Evolutionary conservation across 140 eudicot genomes (phyloP).

Genomic region (Stevia rebaudiana): DNA sequence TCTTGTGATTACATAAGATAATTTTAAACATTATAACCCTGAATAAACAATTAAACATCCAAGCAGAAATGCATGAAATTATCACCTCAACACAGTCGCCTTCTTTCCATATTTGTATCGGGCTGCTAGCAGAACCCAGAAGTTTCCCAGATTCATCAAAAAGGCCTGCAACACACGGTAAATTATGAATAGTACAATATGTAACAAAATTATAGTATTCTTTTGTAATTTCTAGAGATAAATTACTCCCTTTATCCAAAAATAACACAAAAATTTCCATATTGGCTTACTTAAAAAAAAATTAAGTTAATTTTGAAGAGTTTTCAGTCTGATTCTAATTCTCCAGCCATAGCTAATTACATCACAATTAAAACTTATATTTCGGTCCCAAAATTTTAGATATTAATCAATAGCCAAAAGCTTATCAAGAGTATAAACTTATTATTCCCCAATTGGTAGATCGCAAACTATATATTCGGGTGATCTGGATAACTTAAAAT

Average conservation of each 20-base stretch:
- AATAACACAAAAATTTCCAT: not conserved
- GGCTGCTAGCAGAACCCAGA: constrained; percentile 76
- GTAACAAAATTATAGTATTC: not conserved
- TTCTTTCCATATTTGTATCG: constrained; percentile 97
- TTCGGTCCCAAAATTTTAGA: not conserved
- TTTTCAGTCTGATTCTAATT: not conserved
- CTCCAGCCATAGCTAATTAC: constrained; percentile 7
- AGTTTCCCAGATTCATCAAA: constrained; percentile 78
- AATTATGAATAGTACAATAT: constrained; percentile 11
- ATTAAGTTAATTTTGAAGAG: not conserved
- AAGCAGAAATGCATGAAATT: constrained; percentile 3
- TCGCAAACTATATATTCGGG: not conserved
- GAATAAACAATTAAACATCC: not conserved
- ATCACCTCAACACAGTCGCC: constrained; percentile 92
- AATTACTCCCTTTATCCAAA: not conserved
- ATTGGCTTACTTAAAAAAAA: not conserved
- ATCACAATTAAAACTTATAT: not conserved
- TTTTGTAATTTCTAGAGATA: not conserved
- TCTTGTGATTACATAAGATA: not conserved
- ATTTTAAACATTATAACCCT: constrained; percentile 5
- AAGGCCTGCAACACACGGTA: constrained; percentile 52
- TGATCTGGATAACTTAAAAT: not conserved
- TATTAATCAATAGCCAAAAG: not conserved
- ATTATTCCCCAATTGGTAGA: not conserved
- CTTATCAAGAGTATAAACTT: not conserved